A percentile compares a stretch with the other conserved stretches of the same genome.
phyloP scores from a whole-genome alignment of 345 rosid species.

The Rhodomyrtus tomentosa region DNA sequence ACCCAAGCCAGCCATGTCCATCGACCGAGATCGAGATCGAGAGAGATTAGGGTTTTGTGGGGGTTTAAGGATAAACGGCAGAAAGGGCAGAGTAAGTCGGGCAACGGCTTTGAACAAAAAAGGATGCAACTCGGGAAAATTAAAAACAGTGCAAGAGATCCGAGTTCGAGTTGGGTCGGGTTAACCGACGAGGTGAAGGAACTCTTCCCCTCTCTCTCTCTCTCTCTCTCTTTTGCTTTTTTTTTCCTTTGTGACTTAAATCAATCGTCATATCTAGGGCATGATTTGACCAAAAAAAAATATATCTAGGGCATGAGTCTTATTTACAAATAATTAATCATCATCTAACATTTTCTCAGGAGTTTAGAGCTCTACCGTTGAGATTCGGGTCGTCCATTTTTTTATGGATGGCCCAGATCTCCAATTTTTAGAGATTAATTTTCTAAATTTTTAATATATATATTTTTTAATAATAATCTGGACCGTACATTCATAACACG shows the following conservation, averaged over 20 bases:
- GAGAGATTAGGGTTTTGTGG: background rate
- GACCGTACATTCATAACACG: no score
- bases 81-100: background rate
- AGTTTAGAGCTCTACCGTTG: no score
- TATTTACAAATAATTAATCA: background rate
- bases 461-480: no score
- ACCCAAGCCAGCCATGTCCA: background rate
- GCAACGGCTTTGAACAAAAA: background rate
- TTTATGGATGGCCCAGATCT: no score
- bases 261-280: background rate
- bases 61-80: background rate
- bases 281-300: no score
- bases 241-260: background rate
- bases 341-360: no score
- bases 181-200: background rate
- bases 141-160: background rate
- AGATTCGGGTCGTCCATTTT: no score
- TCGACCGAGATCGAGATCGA: background rate
- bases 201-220: no score
- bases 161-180: background rate
- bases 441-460: no score
- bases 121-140: background rate
- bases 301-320: background rate
- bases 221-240: background rate
- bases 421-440: no score